Base-by-base conservation (phyloP, 2,329 filamentous ascomycete species). In the Cladophialophora exuberans region DNA sequence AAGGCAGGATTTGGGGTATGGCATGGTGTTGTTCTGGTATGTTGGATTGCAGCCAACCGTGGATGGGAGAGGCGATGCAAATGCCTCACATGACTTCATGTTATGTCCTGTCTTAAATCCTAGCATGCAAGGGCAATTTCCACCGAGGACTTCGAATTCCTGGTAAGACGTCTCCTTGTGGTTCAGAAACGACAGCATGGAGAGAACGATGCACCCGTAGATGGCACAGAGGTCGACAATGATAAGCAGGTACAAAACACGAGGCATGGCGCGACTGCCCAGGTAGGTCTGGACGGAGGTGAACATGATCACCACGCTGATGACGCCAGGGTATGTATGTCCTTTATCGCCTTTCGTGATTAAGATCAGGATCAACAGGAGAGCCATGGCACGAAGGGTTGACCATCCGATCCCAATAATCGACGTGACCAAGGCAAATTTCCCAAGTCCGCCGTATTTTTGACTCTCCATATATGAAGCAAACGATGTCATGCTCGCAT, bases 271-370 rank as follows among this genome's bases (percentile, higher is more conserved):
- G 15, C 53, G 46, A 25, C 46, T 56, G 17, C 53, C 53, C 11
- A 56, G 30, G 53, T 56, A 56, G 22, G 53, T 56, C 9, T 56
- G 53, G 9, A 56, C 47, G 25, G 53, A 56, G 13, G 53, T 52
- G 23, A 56, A 56, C 53, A 56, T 45, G 23, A 56, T 51, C 18
- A 56, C 53, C 26, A 56, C 39, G 41, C 39, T 56, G 46, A 47
- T 43, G 22, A 56, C 42, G 15, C 53, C 53, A 3, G 53, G 53
- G 39, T 51, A 56, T 15, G 46, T 56, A 28, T 56, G 53, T 31
- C 33, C 22, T 18, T 35, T 46, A 22, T 56, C 52, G 22, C 46
- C 53, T 22, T 25, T 28, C 28, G 41, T 51, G 46, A 56, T 56
- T n/a, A 41, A 25, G 11, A 46, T 41, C 39, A 56, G 36, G 11